Percentiles rank a stretch among this genome's conserved stretches.
phyloP scores from a whole-genome alignment of 2,329 filamentous ascomycete genomes.

The Aspergillus sp. region DNA sequence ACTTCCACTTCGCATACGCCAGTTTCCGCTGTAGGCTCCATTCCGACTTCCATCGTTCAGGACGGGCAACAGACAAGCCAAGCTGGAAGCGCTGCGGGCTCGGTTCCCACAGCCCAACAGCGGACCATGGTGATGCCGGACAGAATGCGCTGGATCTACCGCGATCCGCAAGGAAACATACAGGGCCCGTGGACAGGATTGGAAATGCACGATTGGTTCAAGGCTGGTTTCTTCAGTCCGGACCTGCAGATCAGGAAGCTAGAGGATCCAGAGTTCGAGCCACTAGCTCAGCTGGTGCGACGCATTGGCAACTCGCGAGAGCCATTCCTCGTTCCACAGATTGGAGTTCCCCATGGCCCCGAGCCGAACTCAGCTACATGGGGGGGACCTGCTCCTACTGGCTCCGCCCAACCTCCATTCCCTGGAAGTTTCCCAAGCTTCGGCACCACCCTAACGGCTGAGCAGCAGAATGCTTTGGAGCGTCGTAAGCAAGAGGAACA shows the following conservation, averaged over 20 bases:
- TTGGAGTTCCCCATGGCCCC: constrained; percentile 87
- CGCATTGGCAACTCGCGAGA: constrained; percentile 96
- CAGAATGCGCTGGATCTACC: constrained; percentile 97
- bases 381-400: constrained; percentile 50
- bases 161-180: constrained; percentile 86
- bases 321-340: constrained; percentile 95
- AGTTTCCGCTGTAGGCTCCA: constrained; percentile 35
- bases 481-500: constrained; percentile 97
- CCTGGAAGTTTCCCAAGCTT: constrained; percentile 94
- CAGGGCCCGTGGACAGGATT: constrained; percentile 95
- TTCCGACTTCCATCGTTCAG: constrained; percentile 29
- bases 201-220: constrained; percentile 99
- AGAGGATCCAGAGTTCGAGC: constrained; percentile 92
- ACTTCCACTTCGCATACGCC: constrained; percentile 38
- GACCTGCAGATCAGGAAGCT: constrained; percentile 93
- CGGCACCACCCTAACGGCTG: constrained; percentile 90
- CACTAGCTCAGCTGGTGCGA: constrained; percentile 87
- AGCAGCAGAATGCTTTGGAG: constrained; percentile 97
- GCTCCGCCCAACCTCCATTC: constrained; percentile 79
- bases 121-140: constrained; percentile 99
- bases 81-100: constrained; percentile 50
- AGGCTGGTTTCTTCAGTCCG: constrained; percentile 94
- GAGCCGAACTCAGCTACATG: constrained; percentile 55
- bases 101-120: constrained; percentile 67
- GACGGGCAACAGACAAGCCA: constrained; percentile 34